Evolutionary conservation across 495 filamentous ascomycete species (phyloP).

Genomic region (Bryoglossum gracile): DNA sequence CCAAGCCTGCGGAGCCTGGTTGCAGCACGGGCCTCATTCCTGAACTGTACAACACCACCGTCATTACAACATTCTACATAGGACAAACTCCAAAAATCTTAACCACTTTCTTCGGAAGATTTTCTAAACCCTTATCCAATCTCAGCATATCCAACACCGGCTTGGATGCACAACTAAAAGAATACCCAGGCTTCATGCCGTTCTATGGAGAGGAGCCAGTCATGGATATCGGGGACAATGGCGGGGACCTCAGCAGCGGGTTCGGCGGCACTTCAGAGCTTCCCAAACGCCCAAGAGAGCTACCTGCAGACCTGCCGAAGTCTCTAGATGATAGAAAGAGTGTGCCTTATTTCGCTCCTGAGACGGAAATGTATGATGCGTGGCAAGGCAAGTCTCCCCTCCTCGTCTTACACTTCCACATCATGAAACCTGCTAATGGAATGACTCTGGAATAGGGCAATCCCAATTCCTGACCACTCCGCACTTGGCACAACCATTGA

Average conservation of each 20-base stretch:
- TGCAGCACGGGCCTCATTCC: too few relatives aligned
- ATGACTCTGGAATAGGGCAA: constrained; percentile 82
- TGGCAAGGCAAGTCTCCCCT: constrained; percentile 83
- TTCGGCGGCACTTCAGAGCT: constrained; percentile 29
- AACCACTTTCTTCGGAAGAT: too few relatives aligned
- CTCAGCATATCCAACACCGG: too few relatives aligned
- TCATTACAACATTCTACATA: too few relatives aligned
- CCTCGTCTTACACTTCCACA: constrained; percentile 1
- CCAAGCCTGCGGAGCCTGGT: too few relatives aligned
- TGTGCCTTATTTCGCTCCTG: constrained; percentile 48
- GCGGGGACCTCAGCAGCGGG: constrained; percentile 34
- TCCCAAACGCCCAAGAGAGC: constrained; percentile 24
- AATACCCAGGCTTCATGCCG: constrained; percentile 21
- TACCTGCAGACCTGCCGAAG: constrained; percentile 83
- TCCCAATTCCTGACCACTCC: constrained; percentile 88
- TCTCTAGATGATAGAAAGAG: constrained; percentile 82
- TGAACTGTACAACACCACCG: constrained; percentile 8
- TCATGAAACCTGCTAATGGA: constrained; percentile 13
- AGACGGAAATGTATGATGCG: constrained; percentile 97
- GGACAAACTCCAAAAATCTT: too few relatives aligned
- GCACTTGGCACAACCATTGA: constrained; percentile 70
- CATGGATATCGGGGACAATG: constrained; percentile 53
- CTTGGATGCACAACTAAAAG: constrained; percentile 7
- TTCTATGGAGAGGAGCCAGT: constrained; percentile 16
- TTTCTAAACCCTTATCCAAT: too few relatives aligned